Base-by-base conservation (phyloP, 345 rosid species). In the Acer negundo region DNA sequence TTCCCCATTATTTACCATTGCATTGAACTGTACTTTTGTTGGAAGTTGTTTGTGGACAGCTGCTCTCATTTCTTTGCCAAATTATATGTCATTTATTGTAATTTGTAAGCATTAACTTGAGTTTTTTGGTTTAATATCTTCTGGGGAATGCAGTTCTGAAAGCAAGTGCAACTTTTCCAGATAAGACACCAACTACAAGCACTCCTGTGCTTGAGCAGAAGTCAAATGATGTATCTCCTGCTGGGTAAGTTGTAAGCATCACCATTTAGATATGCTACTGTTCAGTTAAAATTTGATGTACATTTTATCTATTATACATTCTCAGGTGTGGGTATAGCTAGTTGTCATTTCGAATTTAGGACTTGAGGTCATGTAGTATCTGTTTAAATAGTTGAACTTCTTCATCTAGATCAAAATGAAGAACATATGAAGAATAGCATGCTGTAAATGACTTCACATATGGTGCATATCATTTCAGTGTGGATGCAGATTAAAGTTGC, bases 171-270 rank as follows among this genome's bases (percentile, higher is more conserved):
- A 86, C 92, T 38, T 81, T 87, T 77, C 85, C 87, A 3, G 99
- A 96, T 71, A 96, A 94, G 90, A 49, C 88, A 35, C 89, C 90
- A 62, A 75, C 87, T 68, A 82, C 92, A 76, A 89, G 84, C 84
- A 72, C 93, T 79, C 93, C 92, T 66, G 69, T 89, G 38, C 82
- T 86, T 79, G 95, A 91, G 47, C 97, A 88, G 84, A 92, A 86
- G 79, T 70, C 92, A 78, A 80, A 84, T n/a, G 98, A 96, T 70
- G 85, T 82, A 66, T 85, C 95, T 78, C 87, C 95, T 62, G 82
- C 85, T 40, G 86, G 80, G 97, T 92, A 90, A 85, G 91, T 84
- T 82, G 68, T 51, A 64, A 67, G 62, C 62, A 62, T 46, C 16
- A 49, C 17, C 51, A 38, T 56, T 47, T 23, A 53, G 26, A 62